Base-by-base conservation (phyloP, 805 yeast genomes). In the Lachancea quebecensis region DNA sequence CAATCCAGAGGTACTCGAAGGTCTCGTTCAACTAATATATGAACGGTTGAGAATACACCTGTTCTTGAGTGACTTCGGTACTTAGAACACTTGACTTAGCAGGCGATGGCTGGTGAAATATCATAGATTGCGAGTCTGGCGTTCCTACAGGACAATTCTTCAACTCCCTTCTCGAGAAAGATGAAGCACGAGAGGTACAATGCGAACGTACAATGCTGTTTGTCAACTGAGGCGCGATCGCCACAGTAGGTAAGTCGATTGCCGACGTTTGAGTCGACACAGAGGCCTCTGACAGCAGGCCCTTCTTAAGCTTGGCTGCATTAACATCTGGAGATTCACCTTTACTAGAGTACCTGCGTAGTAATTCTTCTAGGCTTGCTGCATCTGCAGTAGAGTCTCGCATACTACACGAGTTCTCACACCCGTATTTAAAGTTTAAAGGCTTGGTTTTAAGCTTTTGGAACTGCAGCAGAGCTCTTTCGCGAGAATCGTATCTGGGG, bases 31-130 rank as follows among this genome's bases (percentile, higher is more conserved):
- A 32, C 39, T 42, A 51, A 35, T 50, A 56, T 17, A 31, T 49
- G 41, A 62, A 62, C 4, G 67, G 67, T 49, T 62, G 64, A 3
- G 66, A 58, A 41, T 58, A 59, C 8, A 59, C 66, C 42, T 60
- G 58, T 39, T 56, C 61, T 9, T 54, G 55, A 28, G 55, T 57
- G 9, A 61, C 45, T 18, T 33, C 38, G 17, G 43, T 40, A 25
- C 17, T 40, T 15, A 40, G n/a, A 34, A 40, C 27, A 25, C 47
- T 44, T 1, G 60, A 36, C 42, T 55, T 61, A n/a, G 53, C 43
- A 25, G 65, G 64, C 1, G 63, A 55, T 15, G 56, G 45, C 25
- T 59, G 62, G 36, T 39, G 42, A n/a, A 17, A 39, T 2, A 36
- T 10, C 15, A 21, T 21, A 21, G 25, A 21, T 21, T 21, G 25